phyloP scores from a whole-genome alignment of 257 asterid species.

The Fraxinus americana region DNA sequence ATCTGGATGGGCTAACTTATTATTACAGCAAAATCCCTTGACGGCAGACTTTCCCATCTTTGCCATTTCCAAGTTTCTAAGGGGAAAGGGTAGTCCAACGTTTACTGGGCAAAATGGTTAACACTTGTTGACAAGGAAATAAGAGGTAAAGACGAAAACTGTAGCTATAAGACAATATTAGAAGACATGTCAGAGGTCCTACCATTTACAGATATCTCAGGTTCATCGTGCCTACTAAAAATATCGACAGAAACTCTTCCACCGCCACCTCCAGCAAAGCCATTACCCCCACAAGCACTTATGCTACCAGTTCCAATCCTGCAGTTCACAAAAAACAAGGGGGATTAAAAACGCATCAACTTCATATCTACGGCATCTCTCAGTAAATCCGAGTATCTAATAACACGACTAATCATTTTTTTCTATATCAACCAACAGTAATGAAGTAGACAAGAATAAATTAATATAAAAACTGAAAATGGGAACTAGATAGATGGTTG shows the following conservation, averaged over 20 bases:
- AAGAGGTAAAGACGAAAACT: neutral
- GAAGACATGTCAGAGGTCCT: conserved; percentile 24
- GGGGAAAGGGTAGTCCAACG: neutral
- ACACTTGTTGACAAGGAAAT: neutral
- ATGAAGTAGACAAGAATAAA: neutral
- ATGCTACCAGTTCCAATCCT: conserved; percentile 88
- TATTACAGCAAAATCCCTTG: conserved; percentile 13
- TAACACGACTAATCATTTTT: neutral
- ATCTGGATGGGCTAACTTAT: neutral
- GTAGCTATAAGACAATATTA: neutral
- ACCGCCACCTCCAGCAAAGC: conserved; percentile 98
- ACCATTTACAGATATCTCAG: conserved; percentile 77
- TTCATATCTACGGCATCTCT: conserved; percentile 10
- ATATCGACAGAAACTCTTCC: conserved; percentile 94
- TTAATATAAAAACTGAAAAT: conserved; percentile 6
- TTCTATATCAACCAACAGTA: neutral
- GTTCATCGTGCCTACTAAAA: conserved; percentile 95
- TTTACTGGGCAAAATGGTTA: neutral
- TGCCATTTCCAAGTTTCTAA: conserved; percentile 2
- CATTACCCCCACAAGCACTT: conserved; percentile 94
- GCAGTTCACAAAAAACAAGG: conserved; percentile 46
- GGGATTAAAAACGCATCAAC: conserved; percentile 27
- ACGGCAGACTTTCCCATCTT: conserved; percentile 4
- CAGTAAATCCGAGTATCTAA: conserved; percentile 5
- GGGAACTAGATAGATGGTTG: neutral